A percentile compares a stretch with the other conserved stretches of the same genome.
These are phyloP conservation scores for Xylariales sp. DNA, from an alignment of 2,329 filamentous ascomycete species.

Conservation along the genomic window DNA sequence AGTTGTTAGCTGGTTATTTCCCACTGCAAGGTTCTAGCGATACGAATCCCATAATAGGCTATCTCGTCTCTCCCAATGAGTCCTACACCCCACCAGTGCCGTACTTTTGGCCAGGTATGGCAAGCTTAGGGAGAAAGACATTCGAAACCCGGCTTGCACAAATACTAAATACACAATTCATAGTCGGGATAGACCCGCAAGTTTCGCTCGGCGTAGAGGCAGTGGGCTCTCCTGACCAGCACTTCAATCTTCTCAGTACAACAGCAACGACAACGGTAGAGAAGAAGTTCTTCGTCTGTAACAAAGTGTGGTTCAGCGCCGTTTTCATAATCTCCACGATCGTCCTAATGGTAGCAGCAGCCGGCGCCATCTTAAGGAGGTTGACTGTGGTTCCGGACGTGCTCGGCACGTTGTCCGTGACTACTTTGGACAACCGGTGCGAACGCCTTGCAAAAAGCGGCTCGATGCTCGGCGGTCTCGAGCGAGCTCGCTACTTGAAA, in stretches of 20 bases:
- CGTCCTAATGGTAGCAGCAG: neutral
- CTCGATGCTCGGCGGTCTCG: neutral
- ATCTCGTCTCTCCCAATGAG: neutral
- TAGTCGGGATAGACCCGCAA: neutral
- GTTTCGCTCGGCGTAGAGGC: neutral
- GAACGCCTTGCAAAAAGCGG: neutral
- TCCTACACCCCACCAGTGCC: neutral
- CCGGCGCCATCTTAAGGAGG: neutral
- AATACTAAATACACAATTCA: neutral
- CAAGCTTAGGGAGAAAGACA: neutral
- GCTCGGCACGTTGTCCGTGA: neutral
- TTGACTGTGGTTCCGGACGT: slow-evolving; percentile 1
- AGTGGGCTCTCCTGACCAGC: neutral
- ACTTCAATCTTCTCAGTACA: neutral
- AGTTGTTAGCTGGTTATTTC: neutral
- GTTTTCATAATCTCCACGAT: neutral
- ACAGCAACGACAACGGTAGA: neutral
- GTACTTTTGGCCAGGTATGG: neutral
- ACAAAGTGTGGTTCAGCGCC: neutral
- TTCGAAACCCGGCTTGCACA: neutral
- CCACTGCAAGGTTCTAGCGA: neutral
- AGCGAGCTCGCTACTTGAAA: slow-evolving; percentile 2
- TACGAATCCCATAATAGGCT: neutral
- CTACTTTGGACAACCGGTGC: neutral
- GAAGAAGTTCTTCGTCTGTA: neutral